Conservation (phyloP, 1,139 yeast species). For the Hansenula anomala region DNA sequence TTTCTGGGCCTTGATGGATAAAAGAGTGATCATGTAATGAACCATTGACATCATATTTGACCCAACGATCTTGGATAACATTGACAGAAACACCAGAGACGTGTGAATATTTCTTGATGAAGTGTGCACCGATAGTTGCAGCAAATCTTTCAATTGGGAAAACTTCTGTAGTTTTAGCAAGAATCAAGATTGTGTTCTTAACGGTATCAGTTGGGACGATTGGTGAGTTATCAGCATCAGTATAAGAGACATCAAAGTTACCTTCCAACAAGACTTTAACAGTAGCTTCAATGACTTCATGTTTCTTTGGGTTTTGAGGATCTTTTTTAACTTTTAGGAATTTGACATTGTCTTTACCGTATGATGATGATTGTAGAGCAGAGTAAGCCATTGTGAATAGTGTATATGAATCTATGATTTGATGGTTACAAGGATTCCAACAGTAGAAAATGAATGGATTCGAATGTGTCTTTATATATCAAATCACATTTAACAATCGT, state of each 20-base stretch:
- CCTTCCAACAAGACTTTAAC: constrained; percentile 75
- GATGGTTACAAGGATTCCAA: not conserved
- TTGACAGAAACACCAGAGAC: constrained; percentile 65
- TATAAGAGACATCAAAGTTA: constrained; percentile 71
- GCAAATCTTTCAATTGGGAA: constrained; percentile 93
- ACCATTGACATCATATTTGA: constrained; percentile 70
- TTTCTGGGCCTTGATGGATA: constrained; percentile 78
- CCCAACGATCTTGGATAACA: constrained; percentile 74
- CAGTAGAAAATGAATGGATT: too few relatives aligned
- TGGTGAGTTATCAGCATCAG: constrained; percentile 81
- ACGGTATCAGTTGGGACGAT: constrained; percentile 94
- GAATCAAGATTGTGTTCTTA: constrained; percentile 77
- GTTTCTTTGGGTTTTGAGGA: constrained; percentile 61
- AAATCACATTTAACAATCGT: too few relatives aligned
- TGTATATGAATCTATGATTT: too few relatives aligned
- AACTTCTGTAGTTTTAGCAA: constrained; percentile 75
- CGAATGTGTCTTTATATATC: too few relatives aligned
- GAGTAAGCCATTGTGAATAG: constrained; percentile 25
- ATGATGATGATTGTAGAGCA: constrained; percentile 44
- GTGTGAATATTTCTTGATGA: constrained; percentile 68
- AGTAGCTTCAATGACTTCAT: constrained; percentile 81
- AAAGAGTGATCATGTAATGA: constrained; percentile 79
- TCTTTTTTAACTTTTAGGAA: constrained; percentile 83
- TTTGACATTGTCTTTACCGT: constrained; percentile 91
- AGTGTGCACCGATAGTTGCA: constrained; percentile 77